These are phyloP conservation scores for Linnemannia zychae DNA, from an alignment of 192 early-diverging fungal genomes.

Conservation along the genomic window DNA sequence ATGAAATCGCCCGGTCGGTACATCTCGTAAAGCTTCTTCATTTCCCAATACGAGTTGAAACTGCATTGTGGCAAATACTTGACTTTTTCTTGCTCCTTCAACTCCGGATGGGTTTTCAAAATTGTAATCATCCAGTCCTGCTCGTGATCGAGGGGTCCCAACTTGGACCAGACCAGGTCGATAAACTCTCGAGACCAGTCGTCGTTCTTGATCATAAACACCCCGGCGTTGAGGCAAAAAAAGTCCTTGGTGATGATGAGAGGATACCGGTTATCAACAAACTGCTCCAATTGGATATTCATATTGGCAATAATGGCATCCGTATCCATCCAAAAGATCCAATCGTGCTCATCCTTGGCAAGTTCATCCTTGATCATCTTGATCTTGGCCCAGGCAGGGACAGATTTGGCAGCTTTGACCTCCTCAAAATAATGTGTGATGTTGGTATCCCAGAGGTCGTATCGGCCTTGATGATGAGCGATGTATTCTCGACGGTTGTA, in stretches of 20 bases:
- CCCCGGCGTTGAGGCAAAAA: constrained; percentile 62
- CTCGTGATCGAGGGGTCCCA: not conserved
- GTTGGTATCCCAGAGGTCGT: not conserved
- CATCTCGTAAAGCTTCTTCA: constrained; percentile 15
- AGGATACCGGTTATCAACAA: constrained; percentile 47
- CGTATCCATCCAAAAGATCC: constrained; percentile 70
- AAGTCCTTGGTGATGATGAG: constrained; percentile 21
- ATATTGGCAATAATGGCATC: constrained; percentile 64
- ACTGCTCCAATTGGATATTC: constrained; percentile 40
- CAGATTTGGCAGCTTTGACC: not conserved
- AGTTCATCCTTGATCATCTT: constrained; percentile 21
- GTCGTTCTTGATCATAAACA: constrained; percentile 62
- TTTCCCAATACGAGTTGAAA: constrained; percentile 16
- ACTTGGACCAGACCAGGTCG: constrained; percentile 34
- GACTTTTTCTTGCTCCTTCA: not conserved
- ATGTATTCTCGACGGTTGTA: constrained; percentile 22
- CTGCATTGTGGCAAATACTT: constrained; percentile 15
- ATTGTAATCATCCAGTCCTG: constrained; percentile 18
- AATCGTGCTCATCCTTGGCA: constrained; percentile 38
- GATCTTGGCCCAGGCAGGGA: constrained; percentile 29
- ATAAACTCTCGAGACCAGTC: constrained; percentile 57
- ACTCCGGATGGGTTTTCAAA: not conserved
- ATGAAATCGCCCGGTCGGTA: constrained; percentile 15
- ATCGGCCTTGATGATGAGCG: constrained; percentile 12
- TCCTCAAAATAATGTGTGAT: constrained; percentile 7